Percentiles rank a stretch among this genome's conserved stretches.
Conservation (phyloP, 257 asterid genomes). For the Petrea volubilis region DNA sequence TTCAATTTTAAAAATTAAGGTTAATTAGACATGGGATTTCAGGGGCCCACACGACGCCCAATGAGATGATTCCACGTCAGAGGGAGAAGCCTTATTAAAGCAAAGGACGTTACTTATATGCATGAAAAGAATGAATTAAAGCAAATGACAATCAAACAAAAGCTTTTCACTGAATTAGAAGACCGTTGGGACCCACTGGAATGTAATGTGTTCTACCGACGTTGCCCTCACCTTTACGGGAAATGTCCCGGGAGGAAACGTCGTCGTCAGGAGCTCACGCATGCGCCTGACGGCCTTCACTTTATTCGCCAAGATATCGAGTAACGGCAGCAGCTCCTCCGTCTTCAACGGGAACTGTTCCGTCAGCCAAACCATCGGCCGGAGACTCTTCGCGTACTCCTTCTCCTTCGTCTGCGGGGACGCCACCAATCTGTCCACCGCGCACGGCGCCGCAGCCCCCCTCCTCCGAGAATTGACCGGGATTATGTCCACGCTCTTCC, state of each 20-base stretch:
- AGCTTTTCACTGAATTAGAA: slow-evolving; percentile 39
- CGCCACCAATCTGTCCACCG: slow-evolving; percentile 45
- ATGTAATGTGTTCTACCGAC: slow-evolving; percentile 11
- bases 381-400: slow-evolving; percentile 68
- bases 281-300: slow-evolving; percentile 89
- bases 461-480: slow-evolving; percentile 58
- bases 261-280: slow-evolving; percentile 95
- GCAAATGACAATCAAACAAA: slow-evolving; percentile 29
- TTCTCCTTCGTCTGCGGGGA: slow-evolving; percentile 89
- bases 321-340: slow-evolving; percentile 90
- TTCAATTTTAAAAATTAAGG: neutral
- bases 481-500: slow-evolving; percentile 89
- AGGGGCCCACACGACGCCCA: slow-evolving; percentile 25
- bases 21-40: neutral
- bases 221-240: slow-evolving; percentile 90
- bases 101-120: slow-evolving; percentile 30
- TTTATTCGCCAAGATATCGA: slow-evolving; percentile 80
- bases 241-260: slow-evolving; percentile 84
- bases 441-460: slow-evolving; percentile 28
- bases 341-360: slow-evolving; percentile 90
- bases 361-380: slow-evolving; percentile 89
- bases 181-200: slow-evolving; percentile 28
- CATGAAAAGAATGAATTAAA: slow-evolving; percentile 68
- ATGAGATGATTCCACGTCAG: slow-evolving; percentile 33
- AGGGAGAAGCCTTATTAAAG: slow-evolving; percentile 27